Evolutionary conservation across 176 grass and related monocot genomes (phyloP), one percentile per base, ranked within the genome.

Genomic region (Raddia distichophylla): DNA sequence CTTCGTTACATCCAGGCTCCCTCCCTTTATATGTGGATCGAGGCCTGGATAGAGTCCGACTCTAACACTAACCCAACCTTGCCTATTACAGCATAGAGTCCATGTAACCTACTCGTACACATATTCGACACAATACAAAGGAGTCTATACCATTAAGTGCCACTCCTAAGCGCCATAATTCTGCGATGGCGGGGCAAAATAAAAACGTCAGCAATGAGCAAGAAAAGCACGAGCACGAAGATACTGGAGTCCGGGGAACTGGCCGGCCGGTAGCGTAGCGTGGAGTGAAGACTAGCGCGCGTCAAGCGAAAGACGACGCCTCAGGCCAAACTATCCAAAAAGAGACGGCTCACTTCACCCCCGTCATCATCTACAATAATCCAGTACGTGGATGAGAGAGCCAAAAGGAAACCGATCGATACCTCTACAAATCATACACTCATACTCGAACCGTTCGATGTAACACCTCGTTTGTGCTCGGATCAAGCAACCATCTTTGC

Each of bases 201-300:
- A 0, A 13, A 17, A 10, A 10, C 54, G 71, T 51, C 56, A 54
- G 40, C 7, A 64, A 45, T 35, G 62, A 71, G 6, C 7, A 0
- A 10, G 51, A 48, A 34, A 47, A 40, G 43, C 10, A 22, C 17
- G 0, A 37, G 40, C 48, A 4, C 11, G 27, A 53, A 16, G 60
- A 42, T 74, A 43, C 9, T 32, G 7, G 51, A 58, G 9, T 7
- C 2, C 1, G 13, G 14, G 42, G 18, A 43, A 12, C 69, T 4
- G 20, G 3, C 47, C 13, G 44, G 0, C 14, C 12, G 56, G 77
- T 49, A 48, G 82, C 77, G 85, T 85, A 69, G 82, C 77, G 82
- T 89, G 82, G 87, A 69, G 82, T 76, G 77, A 82, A 69, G 77
- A 79, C 6, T 84, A 80, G 56, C 61, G 76, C 63, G 44, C n/a